These are phyloP conservation scores for Arabidopsis suecica DNA, from an alignment of 345 rosid species.

Conservation along the genomic window DNA sequence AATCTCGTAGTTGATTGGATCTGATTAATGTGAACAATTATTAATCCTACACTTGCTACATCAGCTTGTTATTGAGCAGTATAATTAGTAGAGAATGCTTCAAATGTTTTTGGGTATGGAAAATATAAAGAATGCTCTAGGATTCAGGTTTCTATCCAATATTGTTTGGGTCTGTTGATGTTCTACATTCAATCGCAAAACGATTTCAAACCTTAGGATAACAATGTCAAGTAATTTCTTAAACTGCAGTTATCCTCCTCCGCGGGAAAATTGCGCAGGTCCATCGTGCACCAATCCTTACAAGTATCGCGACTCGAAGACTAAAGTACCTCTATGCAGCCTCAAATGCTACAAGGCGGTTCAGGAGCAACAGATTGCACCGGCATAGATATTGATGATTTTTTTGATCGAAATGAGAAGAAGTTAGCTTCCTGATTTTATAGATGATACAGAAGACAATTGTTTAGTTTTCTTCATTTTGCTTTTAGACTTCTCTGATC, in stretches of 20 bases:
- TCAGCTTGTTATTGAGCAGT: conserved; percentile 8
- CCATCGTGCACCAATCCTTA: conserved; percentile 78
- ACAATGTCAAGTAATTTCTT: conserved; percentile 4
- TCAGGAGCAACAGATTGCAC: conserved; percentile 47
- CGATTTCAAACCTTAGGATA: too few relatives aligned
- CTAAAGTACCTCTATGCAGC: conserved; percentile 91
- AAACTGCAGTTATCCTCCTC: conserved; percentile 82
- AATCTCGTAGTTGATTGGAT: conserved; percentile 1
- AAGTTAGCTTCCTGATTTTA: neutral
- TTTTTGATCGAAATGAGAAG: conserved; percentile 49
- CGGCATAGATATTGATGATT: conserved; percentile 34
- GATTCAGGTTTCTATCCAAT: neutral
- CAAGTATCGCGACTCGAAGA: conserved; percentile 89
- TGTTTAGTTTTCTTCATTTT: conserved; percentile 8
- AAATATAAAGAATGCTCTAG: neutral
- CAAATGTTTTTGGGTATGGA: neutral
- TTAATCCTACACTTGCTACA: neutral
- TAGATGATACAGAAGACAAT: conserved; percentile 30
- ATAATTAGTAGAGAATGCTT: conserved; percentile 7
- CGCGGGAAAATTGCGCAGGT: conserved; percentile 83
- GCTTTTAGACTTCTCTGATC: conserved; percentile 31
- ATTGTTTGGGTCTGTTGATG: conserved; percentile 3
- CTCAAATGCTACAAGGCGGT: conserved; percentile 87
- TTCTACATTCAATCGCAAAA: neutral
- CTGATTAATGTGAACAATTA: neutral